phyloP scores from a whole-genome alignment of 306 rosid species.

The Glycine soja region DNA sequence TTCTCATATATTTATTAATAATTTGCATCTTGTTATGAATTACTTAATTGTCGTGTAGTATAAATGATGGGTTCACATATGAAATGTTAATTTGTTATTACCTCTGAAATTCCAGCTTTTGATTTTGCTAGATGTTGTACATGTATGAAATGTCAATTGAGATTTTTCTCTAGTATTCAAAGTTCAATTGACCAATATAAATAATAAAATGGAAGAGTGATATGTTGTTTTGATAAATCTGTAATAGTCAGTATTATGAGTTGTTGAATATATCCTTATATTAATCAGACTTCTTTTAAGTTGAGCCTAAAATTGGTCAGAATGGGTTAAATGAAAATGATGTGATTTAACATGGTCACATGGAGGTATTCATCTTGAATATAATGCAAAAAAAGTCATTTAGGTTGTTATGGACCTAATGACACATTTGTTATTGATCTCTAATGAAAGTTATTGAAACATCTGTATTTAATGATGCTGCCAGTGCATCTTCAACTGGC shows the following conservation, averaged over 20 bases:
- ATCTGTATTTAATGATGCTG: not conserved
- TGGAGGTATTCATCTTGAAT: not conserved
- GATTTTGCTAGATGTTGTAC: constrained; percentile 18
- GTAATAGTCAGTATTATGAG: not conserved
- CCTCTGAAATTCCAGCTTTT: not conserved
- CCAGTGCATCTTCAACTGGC: not conserved
- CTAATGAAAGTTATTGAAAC: not conserved
- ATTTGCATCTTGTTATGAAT: constrained; percentile 5
- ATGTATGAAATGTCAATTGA: constrained; percentile 11
- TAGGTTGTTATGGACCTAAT: not conserved
- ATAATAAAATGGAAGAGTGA: not conserved
- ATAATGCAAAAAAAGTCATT: not conserved
- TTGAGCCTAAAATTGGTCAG: constrained; percentile 6
- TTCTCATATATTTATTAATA: not conserved
- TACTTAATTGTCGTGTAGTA: not conserved
- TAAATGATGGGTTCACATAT: not conserved
- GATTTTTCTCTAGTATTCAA: not conserved
- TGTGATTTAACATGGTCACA: not conserved
- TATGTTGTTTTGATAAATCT: constrained; percentile 9
- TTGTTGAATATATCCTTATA: not conserved
- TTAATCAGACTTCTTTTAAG: not conserved
- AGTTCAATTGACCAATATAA: not conserved
- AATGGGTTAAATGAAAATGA: not conserved
- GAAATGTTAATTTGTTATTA: not conserved
- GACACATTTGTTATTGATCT: not conserved